phyloP scores from a whole-genome alignment of 2,329 filamentous ascomycete species.

The Clarireedia paspali region DNA sequence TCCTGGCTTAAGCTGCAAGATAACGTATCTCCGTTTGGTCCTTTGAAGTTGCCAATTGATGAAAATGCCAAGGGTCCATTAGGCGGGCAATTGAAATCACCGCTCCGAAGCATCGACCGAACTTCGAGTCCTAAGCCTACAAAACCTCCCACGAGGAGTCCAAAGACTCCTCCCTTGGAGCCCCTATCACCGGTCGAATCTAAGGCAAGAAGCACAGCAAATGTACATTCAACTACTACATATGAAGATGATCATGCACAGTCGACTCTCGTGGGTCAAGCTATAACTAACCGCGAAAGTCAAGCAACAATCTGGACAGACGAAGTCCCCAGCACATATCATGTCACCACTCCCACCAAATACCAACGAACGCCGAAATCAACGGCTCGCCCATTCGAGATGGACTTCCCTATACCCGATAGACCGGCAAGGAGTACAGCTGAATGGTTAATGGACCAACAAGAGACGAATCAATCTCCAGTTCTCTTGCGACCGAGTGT shows the following conservation, averaged over 20 bases:
- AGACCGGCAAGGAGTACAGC: conserved; percentile 13
- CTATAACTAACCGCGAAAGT: conserved; percentile 10
- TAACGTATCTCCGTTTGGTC: conserved; percentile 19
- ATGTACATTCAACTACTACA: not conserved
- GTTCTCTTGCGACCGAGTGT: not conserved
- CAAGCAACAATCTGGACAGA: conserved; percentile 26
- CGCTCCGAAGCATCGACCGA: not conserved
- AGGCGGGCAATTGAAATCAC: conserved; percentile 22
- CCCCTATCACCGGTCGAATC: too few relatives aligned
- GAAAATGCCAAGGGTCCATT: conserved; percentile 14
- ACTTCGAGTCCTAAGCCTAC: too few relatives aligned
- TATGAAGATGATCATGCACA: not conserved
- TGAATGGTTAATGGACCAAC: conserved; percentile 14
- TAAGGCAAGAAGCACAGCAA: too few relatives aligned
- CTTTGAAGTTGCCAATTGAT: conserved; percentile 19
- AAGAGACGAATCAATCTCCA: not conserved
- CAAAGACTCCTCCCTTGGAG: not conserved
- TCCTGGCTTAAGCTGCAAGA: conserved; percentile 23
- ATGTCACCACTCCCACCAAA: not conserved
- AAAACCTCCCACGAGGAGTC: not conserved
- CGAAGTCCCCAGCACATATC: conserved; percentile 13
- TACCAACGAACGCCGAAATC: not conserved
- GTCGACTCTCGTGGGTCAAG: not conserved
- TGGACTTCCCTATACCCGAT: conserved; percentile 11
- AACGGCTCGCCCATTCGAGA: conserved; percentile 1